Conservation (phyloP, 2,329 filamentous ascomycete genomes). For the Alternaria gaisen region DNA sequence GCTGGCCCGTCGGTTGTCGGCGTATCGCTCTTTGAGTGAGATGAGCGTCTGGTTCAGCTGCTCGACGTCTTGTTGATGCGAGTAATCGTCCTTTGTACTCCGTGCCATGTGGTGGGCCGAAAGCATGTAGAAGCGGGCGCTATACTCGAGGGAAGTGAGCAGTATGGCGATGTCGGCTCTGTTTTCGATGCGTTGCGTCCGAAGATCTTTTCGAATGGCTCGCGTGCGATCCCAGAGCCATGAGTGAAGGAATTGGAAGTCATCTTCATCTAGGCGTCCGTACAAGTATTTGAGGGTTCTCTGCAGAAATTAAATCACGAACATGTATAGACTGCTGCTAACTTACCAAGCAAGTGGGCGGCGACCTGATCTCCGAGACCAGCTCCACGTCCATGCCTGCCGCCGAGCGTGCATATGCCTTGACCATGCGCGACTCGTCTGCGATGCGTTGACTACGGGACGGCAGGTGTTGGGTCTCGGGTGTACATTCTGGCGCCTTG, state of each 20-base stretch:
- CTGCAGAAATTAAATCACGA: constrained; percentile 29
- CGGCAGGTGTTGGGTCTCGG: constrained; percentile 44
- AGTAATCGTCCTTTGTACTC: constrained; percentile 56
- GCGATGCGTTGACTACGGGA: constrained; percentile 48
- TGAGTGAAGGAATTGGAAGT: constrained; percentile 61
- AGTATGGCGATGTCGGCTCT: constrained; percentile 63
- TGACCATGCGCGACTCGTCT: constrained; percentile 68
- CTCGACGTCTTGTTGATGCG: constrained; percentile 68
- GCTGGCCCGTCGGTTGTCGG: constrained; percentile 52
- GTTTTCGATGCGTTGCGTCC: constrained; percentile 67
- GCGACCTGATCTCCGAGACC: constrained; percentile 70
- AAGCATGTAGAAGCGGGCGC: constrained; percentile 70
- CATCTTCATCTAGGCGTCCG: constrained; percentile 60
- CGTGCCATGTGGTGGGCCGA: constrained; percentile 65
- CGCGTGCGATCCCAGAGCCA: constrained; percentile 73
- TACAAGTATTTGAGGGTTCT: constrained; percentile 57
- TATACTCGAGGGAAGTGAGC: constrained; percentile 69
- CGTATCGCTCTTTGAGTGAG: constrained; percentile 64
- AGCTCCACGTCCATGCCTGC: constrained; percentile 70
- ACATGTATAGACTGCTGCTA: constrained; percentile 19
- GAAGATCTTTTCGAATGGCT: constrained; percentile 71
- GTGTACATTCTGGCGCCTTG: constrained; percentile 65
- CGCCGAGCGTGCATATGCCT: constrained; percentile 69
- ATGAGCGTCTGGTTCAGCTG: constrained; percentile 70
- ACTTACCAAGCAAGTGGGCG: constrained; percentile 54